Conservation (phyloP, 768 basidiomycete genomes). For the Coprinopsis marcescibilis region DNA sequence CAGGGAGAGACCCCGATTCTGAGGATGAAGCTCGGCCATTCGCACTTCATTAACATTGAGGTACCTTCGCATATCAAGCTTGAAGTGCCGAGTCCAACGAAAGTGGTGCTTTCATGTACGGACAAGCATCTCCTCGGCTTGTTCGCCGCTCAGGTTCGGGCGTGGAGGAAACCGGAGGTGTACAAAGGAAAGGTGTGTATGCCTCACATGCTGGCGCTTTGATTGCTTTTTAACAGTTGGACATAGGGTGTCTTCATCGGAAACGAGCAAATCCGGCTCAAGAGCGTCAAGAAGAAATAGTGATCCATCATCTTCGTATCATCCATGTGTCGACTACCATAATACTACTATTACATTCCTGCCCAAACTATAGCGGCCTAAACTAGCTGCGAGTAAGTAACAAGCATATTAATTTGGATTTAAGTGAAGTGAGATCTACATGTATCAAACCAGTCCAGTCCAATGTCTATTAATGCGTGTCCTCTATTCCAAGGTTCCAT, state of each 20-base stretch:
- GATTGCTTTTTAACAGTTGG: not conserved
- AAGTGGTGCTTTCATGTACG: constrained; percentile 74
- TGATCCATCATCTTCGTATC: not conserved
- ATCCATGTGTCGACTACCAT: not conserved
- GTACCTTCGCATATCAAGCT: constrained; percentile 79
- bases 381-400: too few relatives aligned
- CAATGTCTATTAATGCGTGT: too few relatives aligned
- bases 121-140: constrained; percentile 86
- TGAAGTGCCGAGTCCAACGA: constrained; percentile 76
- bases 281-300: constrained; percentile 95
- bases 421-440: too few relatives aligned
- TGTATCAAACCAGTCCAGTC: too few relatives aligned
- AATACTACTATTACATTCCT: too few relatives aligned
- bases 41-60: constrained; percentile 79
- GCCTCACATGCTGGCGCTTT: not conserved
- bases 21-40: constrained; percentile 90
- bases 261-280: constrained; percentile 87
- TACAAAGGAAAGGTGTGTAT: constrained; percentile 92
- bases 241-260: constrained; percentile 87
- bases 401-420: too few relatives aligned
- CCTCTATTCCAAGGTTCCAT: not conserved
- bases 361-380: too few relatives aligned
- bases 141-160: constrained; percentile 82
- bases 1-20: constrained; percentile 60
- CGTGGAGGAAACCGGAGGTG: constrained; percentile 86